Evolutionary conservation across 1,284 basidiomycete species (phyloP), one percentile per base, ranked within the genome.

Genomic region (Porogramme epimiltina): DNA sequence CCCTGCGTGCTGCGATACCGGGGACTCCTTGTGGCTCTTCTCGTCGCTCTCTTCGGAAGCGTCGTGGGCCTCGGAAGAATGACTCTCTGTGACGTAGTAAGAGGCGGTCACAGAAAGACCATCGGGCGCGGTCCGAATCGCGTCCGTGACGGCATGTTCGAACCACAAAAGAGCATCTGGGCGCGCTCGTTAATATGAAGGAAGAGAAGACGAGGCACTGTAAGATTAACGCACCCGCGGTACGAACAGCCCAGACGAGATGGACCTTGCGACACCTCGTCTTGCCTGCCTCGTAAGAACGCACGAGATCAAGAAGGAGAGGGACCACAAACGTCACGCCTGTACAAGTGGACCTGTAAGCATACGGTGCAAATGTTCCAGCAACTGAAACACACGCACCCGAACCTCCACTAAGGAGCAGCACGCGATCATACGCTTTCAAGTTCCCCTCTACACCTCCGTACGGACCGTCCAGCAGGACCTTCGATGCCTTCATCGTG

Each of bases 391-490:
- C n/a, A n/a, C n/a, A 61, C 58, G 51, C 49, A 59, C 74, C 75
- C 16, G 61, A 69, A 0, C 73, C 75, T 13, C 73, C 73, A 9
- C 67, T 73, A 11, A 76, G 55, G 2, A 77, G 59, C 15, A 71
- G 50, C 10, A 74, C 68, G 2, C 61, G 50, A 39, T 74, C 68
- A 39, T 69, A 72, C 0, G 55, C 53, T 25, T 60, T 48, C 33
- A 74, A 44, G n/a, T 64, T 58, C 2, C 62, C 64, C 42, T 66
- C 61, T 15, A 71, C 45, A 2, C 71, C 72, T 19, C 72, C 72
- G 50, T 75, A 76, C 15, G 74, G 74, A 0, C 74, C 74, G 47
- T 76, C 74, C 18, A 75, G 51, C n/a, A 72, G 52, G 2, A 73
- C 69, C 3, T 62, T 59, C 42, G 67, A 54, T 26, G 52, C 23